Evolutionary conservation across 2,329 filamentous ascomycete genomes (phyloP).

Genomic region (Xylaria sp.): DNA sequence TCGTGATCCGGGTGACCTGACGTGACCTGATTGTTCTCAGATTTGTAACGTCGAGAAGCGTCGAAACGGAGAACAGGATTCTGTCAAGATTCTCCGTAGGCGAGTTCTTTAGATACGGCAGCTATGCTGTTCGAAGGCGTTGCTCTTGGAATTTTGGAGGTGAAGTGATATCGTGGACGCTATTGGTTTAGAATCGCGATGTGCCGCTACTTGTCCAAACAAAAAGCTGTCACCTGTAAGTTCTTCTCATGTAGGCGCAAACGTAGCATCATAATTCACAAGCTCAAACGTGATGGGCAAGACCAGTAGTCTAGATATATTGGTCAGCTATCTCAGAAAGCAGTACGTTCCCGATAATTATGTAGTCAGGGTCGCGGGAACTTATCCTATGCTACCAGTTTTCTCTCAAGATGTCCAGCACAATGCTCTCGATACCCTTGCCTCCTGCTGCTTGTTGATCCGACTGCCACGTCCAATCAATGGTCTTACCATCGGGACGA

Average conservation of each 20-base stretch:
- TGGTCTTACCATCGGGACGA: conserved; percentile 9
- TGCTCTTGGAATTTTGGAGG: too few species aligned
- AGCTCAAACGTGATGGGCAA: background rate
- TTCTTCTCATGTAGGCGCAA: too few species aligned
- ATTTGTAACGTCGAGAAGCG: background rate
- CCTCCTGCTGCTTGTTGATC: conserved; percentile 2
- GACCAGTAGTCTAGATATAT: background rate
- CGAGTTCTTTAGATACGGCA: background rate
- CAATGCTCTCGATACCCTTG: conserved; percentile 14
- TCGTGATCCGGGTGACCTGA: background rate
- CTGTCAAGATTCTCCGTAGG: background rate
- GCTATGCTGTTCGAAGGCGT: too few species aligned
- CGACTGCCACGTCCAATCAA: conserved; percentile 23
- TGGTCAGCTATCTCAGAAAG: too few species aligned
- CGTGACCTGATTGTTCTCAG: background rate
- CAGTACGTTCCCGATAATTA: too few species aligned
- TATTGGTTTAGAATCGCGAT: too few species aligned
- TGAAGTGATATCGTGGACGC: too few species aligned
- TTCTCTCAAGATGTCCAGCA: conserved; percentile 16
- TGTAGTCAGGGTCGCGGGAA: background rate
- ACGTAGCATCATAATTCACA: too few species aligned
- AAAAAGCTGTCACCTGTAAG: too few species aligned
- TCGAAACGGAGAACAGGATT: background rate
- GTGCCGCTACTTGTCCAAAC: too few species aligned
- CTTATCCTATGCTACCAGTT: background rate